Evolutionary conservation across 1,284 basidiomycete genomes (phyloP), one percentile per base, ranked within the genome.

Genomic region (Puccinia horiana): DNA sequence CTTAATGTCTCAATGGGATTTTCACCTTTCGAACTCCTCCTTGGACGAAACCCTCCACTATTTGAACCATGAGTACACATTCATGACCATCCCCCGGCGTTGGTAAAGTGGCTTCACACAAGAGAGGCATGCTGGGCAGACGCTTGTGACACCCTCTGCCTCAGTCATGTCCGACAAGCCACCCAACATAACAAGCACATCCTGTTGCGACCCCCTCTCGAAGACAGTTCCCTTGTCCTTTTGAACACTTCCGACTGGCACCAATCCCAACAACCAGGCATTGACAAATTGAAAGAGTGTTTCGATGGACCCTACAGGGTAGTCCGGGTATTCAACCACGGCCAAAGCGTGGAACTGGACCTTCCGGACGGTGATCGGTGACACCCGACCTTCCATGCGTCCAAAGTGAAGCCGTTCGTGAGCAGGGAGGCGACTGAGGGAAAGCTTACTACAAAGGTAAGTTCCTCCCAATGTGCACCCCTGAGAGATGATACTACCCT

Each of bases 1-100:
- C 14, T 65, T 35, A 84, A 84, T 69, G 72, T 72, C 4, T 77
- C 84, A 18, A 85, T 83, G 8, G 79, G 84, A n/a, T 26, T 49
- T 6, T 47, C 77, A 3, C 83, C 83, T 8, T 84, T 84, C 63
- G 82, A 83, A 35, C 65, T 84, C 8, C 73, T 83, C 2, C 70
- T 79, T 37, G 83, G 83, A 16, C 16, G 58, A 18, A 44, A 23
- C 16, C 75, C 75, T 14, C 26, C 4, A 26, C 40, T 69, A 18
- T 69, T 69, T 37, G 11, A 4, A 3, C 32, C 67, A 11, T 37
- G 20, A 42, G 14, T 2, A 40, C 9, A 20, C n/a, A 11, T 32
- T 8, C 12, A 18, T 26, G 29, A 61, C 23, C 20, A 16, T 8
- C 75, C 75, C 8, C 35, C 20, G 29, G 12, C 49, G 16, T 26